These are phyloP conservation scores for Aegilops bicornis DNA, from an alignment of 176 grass and related monocot genomes.

Conservation along the genomic window DNA sequence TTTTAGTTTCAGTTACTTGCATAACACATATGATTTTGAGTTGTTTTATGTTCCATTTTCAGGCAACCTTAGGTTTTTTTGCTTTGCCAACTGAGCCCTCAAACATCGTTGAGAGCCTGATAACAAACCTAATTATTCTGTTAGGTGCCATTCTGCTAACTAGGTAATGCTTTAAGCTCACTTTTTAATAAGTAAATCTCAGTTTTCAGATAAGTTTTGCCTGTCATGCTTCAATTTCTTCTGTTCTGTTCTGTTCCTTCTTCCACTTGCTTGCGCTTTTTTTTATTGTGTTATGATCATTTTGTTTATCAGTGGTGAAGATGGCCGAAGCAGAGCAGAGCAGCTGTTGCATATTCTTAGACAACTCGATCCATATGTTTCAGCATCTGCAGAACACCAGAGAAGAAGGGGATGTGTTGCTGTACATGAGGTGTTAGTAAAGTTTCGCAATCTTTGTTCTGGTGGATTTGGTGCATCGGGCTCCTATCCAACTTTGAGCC, in stretches of 20 bases:
- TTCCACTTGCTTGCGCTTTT: conserved; percentile 8
- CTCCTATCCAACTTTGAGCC: conserved; percentile 51
- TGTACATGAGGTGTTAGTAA: conserved; percentile 82
- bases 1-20: conserved; percentile 24
- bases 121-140: conserved; percentile 88
- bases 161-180: conserved; percentile 56
- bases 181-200: neutral
- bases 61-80: conserved; percentile 97
- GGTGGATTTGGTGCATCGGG: conserved; percentile 71
- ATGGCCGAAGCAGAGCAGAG: conserved; percentile 95
- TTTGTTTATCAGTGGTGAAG: conserved; percentile 78
- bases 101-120: conserved; percentile 71
- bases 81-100: conserved; percentile 87
- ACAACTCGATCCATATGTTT: conserved; percentile 86
- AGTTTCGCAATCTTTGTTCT: conserved; percentile 88
- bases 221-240: conserved; percentile 17
- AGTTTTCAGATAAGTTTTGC: neutral
- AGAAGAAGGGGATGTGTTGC: conserved; percentile 88
- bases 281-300: conserved; percentile 1
- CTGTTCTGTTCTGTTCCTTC: conserved; percentile 10
- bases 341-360: conserved; percentile 96
- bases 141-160: conserved; percentile 93
- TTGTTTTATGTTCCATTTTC: conserved; percentile 42
- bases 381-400: conserved; percentile 84
- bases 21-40: conserved; percentile 14